Percentiles rank a stretch among this genome's conserved stretches.
Evolutionary conservation across 2,329 filamentous ascomycete genomes (phyloP).

Genomic region (Arthrinium phaeospermum): DNA sequence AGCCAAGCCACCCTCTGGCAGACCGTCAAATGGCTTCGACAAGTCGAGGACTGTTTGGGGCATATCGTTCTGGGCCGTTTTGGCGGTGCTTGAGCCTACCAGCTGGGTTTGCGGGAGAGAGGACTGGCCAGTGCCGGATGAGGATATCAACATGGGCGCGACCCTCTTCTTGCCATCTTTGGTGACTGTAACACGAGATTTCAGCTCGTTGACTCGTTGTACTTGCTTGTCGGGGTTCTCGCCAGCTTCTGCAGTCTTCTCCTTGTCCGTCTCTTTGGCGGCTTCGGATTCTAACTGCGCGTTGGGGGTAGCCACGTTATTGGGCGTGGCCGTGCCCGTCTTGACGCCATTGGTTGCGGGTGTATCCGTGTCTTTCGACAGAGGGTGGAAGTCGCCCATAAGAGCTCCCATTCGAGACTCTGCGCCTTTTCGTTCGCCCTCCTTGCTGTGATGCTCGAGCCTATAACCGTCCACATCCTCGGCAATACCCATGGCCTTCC

Average conservation of each 20-base stretch:
- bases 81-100: constrained; percentile 74
- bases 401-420: constrained; percentile 98
- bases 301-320: constrained; percentile 43
- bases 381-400: constrained; percentile 80
- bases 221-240: constrained; percentile 60
- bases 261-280: constrained; percentile 35
- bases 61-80: constrained; percentile 68
- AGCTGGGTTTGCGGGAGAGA: constrained; percentile 89
- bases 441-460: constrained; percentile 90
- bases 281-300: constrained; percentile 35
- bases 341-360: constrained; percentile 60
- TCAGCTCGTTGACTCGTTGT: constrained; percentile 67
- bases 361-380: constrained; percentile 54
- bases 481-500: constrained; percentile 87
- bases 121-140: constrained; percentile 83
- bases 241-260: constrained; percentile 42
- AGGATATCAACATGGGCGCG: constrained; percentile 87
- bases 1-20: constrained; percentile 87
- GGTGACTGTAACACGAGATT: constrained; percentile 90
- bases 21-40: constrained; percentile 89
- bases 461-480: constrained; percentile 90
- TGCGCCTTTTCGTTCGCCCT: constrained; percentile 84
- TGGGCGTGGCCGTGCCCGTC: constrained; percentile 42
- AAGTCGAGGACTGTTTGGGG: constrained; percentile 87
- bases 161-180: constrained; percentile 98